Evolutionary conservation across 306 rosid species (phyloP), one percentile per base, ranked within the genome.

Genomic region (Sicyos edulis): DNA sequence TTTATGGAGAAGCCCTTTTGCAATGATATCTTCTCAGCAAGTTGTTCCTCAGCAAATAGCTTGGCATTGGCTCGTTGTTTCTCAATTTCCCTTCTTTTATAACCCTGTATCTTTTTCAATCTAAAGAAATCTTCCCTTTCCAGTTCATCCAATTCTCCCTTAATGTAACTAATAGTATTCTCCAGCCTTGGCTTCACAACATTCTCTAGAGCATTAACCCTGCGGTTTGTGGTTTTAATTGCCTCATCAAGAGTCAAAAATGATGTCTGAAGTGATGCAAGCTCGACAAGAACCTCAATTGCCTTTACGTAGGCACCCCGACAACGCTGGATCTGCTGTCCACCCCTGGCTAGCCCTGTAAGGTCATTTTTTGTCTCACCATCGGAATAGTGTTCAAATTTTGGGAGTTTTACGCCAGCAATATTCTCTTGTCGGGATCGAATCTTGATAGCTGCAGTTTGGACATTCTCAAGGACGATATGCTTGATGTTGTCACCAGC

Each of bases 101-200:
- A 92, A 2, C 96, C 96, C 78, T 90, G 98, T 54, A 92, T 86
- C 88, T 92, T 92, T 86, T 92, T 92, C 73, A 92, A 74, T 88
- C 96, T 87, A 76, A 92, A 92, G 91, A 92, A 92, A 75, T 87
- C 96, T 80, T 92, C 96, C 66, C 98, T 92, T 70, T 92, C 98
- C 49, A 92, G 86, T 78, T 92, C 98, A 71, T 92, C 98, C 84
- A 92, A 74, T 82, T 92, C 96, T 5, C 78, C 96, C 90, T 90
- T 90, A 58, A 90, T 92, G 75, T 92, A 92, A 71, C 37, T 87
- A 21, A 92, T 90, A 1, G 98, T 90, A 32, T 92, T 90, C 87
- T 90, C 98, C 72, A 92, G 34, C 71, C 89, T 78, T 1, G 98
- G 96, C 83, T 92, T 92, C 54, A 88, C 96, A 9, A 92, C 96